A percentile compares a stretch with the other conserved stretches of the same genome.
Evolutionary conservation across 139 green algal species (phyloP).

Genomic region (Chlorella ohadii): DNA sequence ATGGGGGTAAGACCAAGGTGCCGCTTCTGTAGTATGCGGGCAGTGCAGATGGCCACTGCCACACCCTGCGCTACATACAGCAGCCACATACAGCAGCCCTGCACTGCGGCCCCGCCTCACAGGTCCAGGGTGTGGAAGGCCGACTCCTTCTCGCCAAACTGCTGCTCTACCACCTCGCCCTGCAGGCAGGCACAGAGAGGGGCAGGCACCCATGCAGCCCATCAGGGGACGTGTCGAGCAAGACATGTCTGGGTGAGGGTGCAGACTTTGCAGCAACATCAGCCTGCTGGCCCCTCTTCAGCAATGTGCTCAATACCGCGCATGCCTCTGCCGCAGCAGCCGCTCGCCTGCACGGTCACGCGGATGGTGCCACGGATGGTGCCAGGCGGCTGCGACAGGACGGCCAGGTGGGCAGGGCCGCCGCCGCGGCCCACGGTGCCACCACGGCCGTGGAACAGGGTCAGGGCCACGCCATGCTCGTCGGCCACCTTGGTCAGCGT

Average conservation of each 20-base stretch:
- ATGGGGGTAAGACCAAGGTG: neutral
- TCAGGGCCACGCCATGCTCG: conserved; percentile 78
- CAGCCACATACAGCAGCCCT: no score
- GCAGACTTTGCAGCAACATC: no score
- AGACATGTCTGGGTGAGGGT: no score
- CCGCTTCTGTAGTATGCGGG: neutral
- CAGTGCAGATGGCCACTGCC: no score
- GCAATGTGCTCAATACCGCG: no score
- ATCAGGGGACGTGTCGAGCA: conserved; percentile 19
- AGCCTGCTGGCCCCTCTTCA: no score
- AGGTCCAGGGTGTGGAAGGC: conserved; percentile 83
- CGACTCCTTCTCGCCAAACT: conserved; percentile 81
- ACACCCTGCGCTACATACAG: no score
- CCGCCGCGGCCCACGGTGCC: conserved; percentile 95
- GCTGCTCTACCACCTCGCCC: conserved; percentile 85
- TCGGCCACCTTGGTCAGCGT: conserved; percentile 47
- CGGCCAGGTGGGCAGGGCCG: conserved; percentile 94
- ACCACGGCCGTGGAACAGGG: conserved; percentile 97
- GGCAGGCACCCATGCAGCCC: neutral
- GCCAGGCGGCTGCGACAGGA: conserved; percentile 93
- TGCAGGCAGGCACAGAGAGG: conserved; percentile 58
- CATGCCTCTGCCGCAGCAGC: no score
- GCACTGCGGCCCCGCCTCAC: conserved; percentile 36
- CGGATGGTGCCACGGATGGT: conserved; percentile 88
- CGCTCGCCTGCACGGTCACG: conserved; percentile 89